These are phyloP conservation scores for Lepiota venenata DNA, from an alignment of 768 basidiomycete genomes.

Conservation along the genomic window DNA sequence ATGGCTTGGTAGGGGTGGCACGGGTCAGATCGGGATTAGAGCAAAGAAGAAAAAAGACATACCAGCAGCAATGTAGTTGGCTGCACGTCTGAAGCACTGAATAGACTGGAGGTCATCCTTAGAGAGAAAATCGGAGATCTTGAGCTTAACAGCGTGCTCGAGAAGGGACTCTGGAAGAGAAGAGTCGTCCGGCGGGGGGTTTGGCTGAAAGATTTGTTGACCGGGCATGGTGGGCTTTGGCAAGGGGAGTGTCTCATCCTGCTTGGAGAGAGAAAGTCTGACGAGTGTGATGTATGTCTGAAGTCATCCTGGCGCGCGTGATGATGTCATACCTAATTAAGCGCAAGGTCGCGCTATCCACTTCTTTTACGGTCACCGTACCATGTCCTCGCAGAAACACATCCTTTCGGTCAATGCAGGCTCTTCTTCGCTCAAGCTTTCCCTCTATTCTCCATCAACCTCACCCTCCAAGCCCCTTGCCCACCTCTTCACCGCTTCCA, in stretches of 20 bases:
- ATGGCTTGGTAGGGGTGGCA: slow-evolving; percentile 45
- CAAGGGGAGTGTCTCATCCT: background rate
- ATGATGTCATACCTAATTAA: background rate
- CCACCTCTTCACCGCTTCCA: slow-evolving; percentile 47
- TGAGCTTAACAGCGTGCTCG: slow-evolving; percentile 44
- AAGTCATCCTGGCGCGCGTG: too few species aligned
- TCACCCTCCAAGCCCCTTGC: slow-evolving; percentile 24
- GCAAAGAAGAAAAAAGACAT: slow-evolving; percentile 13
- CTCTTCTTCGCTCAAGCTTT: slow-evolving; percentile 84
- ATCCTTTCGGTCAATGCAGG: slow-evolving; percentile 78
- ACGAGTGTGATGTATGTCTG: too few species aligned
- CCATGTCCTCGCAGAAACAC: slow-evolving; percentile 18
- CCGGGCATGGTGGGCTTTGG: slow-evolving; percentile 52
- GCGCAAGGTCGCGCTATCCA: background rate
- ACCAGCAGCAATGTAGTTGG: slow-evolving; percentile 72
- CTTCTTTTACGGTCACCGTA: slow-evolving; percentile 8
- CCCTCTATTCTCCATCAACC: slow-evolving; percentile 46
- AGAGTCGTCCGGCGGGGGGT: slow-evolving; percentile 70
- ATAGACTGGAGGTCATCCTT: slow-evolving; percentile 48
- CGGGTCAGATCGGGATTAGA: background rate
- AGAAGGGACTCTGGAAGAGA: slow-evolving; percentile 57
- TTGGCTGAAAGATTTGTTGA: slow-evolving; percentile 53
- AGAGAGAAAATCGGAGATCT: slow-evolving; percentile 44
- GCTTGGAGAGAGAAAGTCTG: background rate
- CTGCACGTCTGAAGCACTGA: slow-evolving; percentile 54